These are phyloP conservation scores for Dactylellina haptotyla DNA, from an alignment of 2,329 filamentous ascomycete genomes.

Conservation along the genomic window DNA sequence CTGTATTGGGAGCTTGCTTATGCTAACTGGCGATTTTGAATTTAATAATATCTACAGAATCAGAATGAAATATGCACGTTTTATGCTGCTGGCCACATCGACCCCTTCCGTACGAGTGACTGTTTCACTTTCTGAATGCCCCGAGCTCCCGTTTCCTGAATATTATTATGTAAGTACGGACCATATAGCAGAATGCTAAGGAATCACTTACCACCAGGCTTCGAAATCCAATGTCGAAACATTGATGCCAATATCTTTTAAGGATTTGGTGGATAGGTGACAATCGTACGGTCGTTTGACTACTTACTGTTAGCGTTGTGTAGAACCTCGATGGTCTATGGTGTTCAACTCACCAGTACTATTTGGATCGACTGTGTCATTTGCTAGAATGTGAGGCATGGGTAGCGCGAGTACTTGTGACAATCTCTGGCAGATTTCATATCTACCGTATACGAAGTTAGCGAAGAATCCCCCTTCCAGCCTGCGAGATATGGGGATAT, in stretches of 20 bases:
- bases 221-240: slow-evolving; percentile 78
- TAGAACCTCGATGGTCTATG: background rate
- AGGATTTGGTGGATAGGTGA: slow-evolving; percentile 79
- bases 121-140: slow-evolving; percentile 45
- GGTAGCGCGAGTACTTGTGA: slow-evolving; percentile 81
- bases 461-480: background rate
- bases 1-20: slow-evolving; percentile 9
- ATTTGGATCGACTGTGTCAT: slow-evolving; percentile 77
- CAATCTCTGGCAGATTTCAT: slow-evolving; percentile 80
- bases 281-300: slow-evolving; percentile 88
- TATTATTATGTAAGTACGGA: slow-evolving; percentile 70
- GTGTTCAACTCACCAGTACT: slow-evolving; percentile 62
- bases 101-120: background rate
- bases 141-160: slow-evolving; percentile 51
- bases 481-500: background rate
- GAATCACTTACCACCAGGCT: slow-evolving; percentile 79
- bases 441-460: slow-evolving; percentile 35
- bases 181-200: slow-evolving; percentile 56
- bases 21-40: slow-evolving; percentile 5
- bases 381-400: slow-evolving; percentile 73
- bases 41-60: slow-evolving; percentile 42
- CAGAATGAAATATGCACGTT: slow-evolving; percentile 51
- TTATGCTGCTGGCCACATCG: slow-evolving; percentile 16
- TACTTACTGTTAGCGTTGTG: slow-evolving; percentile 45
- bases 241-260: slow-evolving; percentile 79